Base-by-base conservation (phyloP, 495 filamentous ascomycete species). In the Trichoderma reesei region DNA sequence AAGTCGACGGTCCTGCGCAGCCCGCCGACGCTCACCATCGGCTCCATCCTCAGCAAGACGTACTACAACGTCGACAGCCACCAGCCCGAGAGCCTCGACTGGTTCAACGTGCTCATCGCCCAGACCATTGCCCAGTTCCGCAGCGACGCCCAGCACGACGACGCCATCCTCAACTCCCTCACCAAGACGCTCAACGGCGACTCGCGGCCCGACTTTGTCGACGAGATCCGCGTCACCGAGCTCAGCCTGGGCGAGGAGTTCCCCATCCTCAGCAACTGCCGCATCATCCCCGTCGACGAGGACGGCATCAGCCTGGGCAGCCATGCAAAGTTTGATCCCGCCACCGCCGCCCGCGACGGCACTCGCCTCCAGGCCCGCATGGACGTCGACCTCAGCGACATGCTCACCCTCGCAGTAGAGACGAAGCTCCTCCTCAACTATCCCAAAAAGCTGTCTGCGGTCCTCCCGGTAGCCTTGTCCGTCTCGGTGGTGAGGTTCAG, bases 61-160 rank as follows among this genome's bases (percentile, higher is more conserved):
- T 98, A 98, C 78, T 98, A 98, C 77, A 96, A 94, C 75, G 90
- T 96, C 62, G 86, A 92, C 64, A 90, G 88, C 46, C 94, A 98
- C 72, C 93, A 96, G 74, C 95, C 94, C n/a, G 94, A 98, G 75
- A 91, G 88, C n/a, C 77, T 98, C 67, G 94, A 98, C 72, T 98
- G 94, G 94, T 98, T 98, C 81, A 98, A 98, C 74, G 94, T 98
- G 33, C 81, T 98, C 64, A 87, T 98, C 63, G 95, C 94, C 7
- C 94, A 98, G 77, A 95, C 95, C 0, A 92, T 98, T 62, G 93
- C 95, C 3, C 95, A 98, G 71, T 92, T 98, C 71, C 83, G 94
- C 60, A 86, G 87, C 65, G 95, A 97, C 69, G 94, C 94, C 33
- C 82, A 89, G 36, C 85, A 91, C 62, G 92, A 96, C 70, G 90